These are phyloP conservation scores for Scenedesmus sp. DNA, from an alignment of 163 green algal species.

Conservation along the genomic window DNA sequence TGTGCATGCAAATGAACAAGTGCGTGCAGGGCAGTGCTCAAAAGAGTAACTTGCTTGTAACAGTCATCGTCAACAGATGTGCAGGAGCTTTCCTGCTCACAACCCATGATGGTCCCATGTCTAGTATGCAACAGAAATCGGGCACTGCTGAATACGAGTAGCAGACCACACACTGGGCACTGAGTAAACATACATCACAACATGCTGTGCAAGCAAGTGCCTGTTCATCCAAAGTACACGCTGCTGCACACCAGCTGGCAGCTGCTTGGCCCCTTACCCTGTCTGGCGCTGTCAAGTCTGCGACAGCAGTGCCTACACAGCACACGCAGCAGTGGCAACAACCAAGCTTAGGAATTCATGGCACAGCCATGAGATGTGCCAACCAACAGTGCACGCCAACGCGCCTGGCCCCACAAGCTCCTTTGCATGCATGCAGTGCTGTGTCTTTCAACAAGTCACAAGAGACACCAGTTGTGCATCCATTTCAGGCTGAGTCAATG, in stretches of 20 bases:
- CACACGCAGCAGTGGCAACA: background rate
- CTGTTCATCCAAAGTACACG: background rate
- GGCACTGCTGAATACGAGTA: background rate
- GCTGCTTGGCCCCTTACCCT: background rate
- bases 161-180: background rate
- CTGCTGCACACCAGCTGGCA: background rate
- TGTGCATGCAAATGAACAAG: slow-evolving; percentile 51
- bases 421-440: too few relatives aligned
- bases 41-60: background rate
- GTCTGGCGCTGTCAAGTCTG: background rate
- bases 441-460: too few relatives aligned
- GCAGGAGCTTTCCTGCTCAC: background rate
- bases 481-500: too few relatives aligned
- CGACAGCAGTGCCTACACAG: background rate
- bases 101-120: background rate
- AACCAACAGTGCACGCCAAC: too few relatives aligned
- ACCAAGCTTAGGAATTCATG: background rate
- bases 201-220: background rate
- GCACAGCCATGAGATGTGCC: background rate
- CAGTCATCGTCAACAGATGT: background rate
- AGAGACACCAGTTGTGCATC: background rate
- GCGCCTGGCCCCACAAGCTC: too few relatives aligned
- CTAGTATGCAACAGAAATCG: too few relatives aligned
- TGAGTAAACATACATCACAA: too few relatives aligned
- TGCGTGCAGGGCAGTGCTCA: background rate